Base-by-base conservation (phyloP, 2,329 filamentous ascomycete genomes). In the Trichoderma sp. region DNA sequence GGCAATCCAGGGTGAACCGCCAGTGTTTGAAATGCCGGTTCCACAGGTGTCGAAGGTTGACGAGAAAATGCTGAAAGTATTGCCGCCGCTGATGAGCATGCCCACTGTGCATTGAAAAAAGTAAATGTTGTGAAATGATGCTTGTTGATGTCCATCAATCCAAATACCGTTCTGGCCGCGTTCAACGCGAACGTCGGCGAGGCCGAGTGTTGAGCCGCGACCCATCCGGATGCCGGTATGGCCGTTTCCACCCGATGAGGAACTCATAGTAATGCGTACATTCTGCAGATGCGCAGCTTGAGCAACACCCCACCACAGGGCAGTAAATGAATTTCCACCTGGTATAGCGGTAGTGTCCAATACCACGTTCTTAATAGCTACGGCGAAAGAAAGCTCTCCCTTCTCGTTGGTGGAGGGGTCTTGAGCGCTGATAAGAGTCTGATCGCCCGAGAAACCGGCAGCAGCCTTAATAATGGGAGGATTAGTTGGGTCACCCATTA, bases 401-500 rank as follows among this genome's bases (percentile, higher is more conserved):
- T 65, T 75, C 3, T 73, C 77, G 8, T 76, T 80, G 1, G 82
- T 84, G 1, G 79, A 76, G 7, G 84, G 84, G 76, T 86, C 85
- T 67, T 85, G 79, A n/a, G 74, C 85, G 21, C 78, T 80, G 60
- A 86, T 29, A 4, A 87, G 80, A 4, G 78, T 83, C 69, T 75
- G 75, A 38, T 82, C 77, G 9, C 81, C 81, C 45, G 77, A 80
- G 76, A 86, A 86, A 21, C 80, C 81, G 11, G 82, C 75, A 18
- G 84, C 82, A 14, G 85, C 84, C 78, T 85, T 86, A 75, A 87
- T 81, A 12, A 83, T 81, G 3, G 85, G 85, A 27, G 85, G 85
- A 41, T 86, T 81, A 4, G 83, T 85, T 2, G 85, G 82, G 76
- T 87, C 85, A n/a, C 85, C 86, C 83, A 87, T 86, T 62, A 87